A percentile compares a stretch with the other conserved stretches of the same genome.
These are phyloP conservation scores for Sutorius australiensis DNA, from an alignment of 768 basidiomycete genomes.

Conservation along the genomic window DNA sequence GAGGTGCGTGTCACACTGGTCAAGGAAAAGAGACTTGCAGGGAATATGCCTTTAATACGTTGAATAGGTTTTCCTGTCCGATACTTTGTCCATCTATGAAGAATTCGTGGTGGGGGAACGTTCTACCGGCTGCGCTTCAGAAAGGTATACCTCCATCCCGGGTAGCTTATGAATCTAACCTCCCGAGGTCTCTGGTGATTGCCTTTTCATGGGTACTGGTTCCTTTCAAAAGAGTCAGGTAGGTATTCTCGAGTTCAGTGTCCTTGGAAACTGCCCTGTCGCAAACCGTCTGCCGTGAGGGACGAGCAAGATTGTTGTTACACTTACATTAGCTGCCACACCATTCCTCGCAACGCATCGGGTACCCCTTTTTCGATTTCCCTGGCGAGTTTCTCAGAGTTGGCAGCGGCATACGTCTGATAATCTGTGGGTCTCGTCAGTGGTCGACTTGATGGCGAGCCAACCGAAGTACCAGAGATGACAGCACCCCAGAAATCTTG, in stretches of 20 bases:
- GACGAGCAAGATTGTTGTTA: conserved; percentile 4
- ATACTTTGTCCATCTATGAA: conserved; percentile 93
- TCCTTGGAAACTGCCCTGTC: conserved; percentile 92
- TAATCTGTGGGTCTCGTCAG: conserved; percentile 58
- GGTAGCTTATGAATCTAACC: conserved; percentile 39
- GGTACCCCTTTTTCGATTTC: conserved; percentile 95
- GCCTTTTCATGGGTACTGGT: conserved; percentile 89
- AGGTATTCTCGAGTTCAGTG: conserved; percentile 74
- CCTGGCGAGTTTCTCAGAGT: conserved; percentile 73
- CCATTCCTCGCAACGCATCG: conserved; percentile 81
- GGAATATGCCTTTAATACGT: conserved; percentile 96
- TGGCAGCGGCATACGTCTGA: conserved; percentile 75
- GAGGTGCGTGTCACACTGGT: not conserved
- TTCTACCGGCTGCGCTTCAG: conserved; percentile 43
- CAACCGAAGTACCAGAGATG: conserved; percentile 60
- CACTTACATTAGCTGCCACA: conserved; percentile 91
- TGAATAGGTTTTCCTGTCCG: conserved; percentile 96
- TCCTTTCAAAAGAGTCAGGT: conserved; percentile 78
- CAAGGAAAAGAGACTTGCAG: conserved; percentile 48
- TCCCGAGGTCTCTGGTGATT: conserved; percentile 86
- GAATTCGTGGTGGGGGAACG: conserved; percentile 95
- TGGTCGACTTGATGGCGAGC: not conserved
- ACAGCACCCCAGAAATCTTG: conserved; percentile 95
- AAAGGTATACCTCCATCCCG: conserved; percentile 3
- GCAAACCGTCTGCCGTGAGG: conserved; percentile 14